Conservation (phyloP, 2,329 filamentous ascomycete species). For the Didymella exigua region DNA sequence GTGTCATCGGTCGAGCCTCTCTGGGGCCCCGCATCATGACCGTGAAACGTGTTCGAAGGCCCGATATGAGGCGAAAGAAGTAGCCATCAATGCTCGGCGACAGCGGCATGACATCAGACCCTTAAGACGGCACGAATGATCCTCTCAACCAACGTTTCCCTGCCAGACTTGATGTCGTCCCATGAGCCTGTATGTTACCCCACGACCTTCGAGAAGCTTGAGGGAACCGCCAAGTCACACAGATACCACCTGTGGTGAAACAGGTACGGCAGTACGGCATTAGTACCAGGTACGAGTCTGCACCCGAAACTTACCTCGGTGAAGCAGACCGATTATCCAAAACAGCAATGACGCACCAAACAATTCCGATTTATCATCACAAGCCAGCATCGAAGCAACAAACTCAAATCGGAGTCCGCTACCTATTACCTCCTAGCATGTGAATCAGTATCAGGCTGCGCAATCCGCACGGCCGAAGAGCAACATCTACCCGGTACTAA, state of each 20-base stretch:
- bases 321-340: neutral
- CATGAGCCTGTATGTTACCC: neutral
- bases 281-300: neutral
- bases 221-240: neutral
- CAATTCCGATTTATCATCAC: neutral
- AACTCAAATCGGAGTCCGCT: neutral
- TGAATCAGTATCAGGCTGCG: neutral
- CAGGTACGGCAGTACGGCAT: neutral
- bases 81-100: slow-evolving; percentile 11
- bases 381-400: neutral
- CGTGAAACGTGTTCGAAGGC: slow-evolving; percentile 22
- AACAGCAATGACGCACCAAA: slow-evolving; percentile 1
- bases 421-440: neutral
- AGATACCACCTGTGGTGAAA: neutral
- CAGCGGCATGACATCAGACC: slow-evolving; percentile 22
- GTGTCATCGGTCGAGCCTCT: slow-evolving; percentile 25
- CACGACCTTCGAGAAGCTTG: slow-evolving; percentile 8
- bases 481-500: neutral
- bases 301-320: neutral
- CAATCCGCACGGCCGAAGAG: neutral
- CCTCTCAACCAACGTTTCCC: neutral
- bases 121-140: neutral
- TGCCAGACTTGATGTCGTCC: slow-evolving; percentile 11
- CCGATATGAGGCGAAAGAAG: slow-evolving; percentile 24
- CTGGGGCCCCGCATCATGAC: slow-evolving; percentile 32